phyloP scores from a whole-genome alignment of 2,329 filamentous ascomycete species.

The Emydomyces testavorans region DNA sequence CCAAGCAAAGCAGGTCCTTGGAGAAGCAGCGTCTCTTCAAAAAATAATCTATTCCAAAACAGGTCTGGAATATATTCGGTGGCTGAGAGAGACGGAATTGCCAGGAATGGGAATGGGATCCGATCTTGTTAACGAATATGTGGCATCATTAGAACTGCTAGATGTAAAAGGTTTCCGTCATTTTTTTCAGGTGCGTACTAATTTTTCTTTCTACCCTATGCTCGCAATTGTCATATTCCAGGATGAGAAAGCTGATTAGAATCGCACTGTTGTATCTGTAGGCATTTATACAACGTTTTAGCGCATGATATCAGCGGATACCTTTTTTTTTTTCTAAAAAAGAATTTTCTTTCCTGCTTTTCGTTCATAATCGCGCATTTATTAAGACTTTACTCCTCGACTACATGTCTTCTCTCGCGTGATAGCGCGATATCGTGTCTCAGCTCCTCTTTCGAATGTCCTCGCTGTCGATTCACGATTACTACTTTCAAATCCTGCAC shows the following conservation, averaged over 20 bases:
- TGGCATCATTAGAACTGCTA: slow-evolving; percentile 34
- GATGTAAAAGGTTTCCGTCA: slow-evolving; percentile 38
- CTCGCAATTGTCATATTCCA: not conserved
- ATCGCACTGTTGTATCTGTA: slow-evolving; percentile 12
- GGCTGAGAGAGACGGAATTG: slow-evolving; percentile 36
- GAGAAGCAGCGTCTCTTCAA: slow-evolving; percentile 76
- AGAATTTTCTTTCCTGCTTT: not conserved
- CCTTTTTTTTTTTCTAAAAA: too few species aligned
- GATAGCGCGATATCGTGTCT: not conserved
- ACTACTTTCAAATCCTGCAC: not conserved
- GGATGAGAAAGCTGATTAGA: not conserved
- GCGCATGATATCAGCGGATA: slow-evolving; percentile 28
- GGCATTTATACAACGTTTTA: slow-evolving; percentile 37
- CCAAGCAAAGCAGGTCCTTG: slow-evolving; percentile 75
- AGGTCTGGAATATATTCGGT: slow-evolving; percentile 61
- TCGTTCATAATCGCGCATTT: not conserved
- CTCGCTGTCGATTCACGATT: not conserved
- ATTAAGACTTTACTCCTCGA: not conserved
- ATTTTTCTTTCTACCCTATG: not conserved
- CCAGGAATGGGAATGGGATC: slow-evolving; percentile 39
- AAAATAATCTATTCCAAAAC: slow-evolving; percentile 85
- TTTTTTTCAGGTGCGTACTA: slow-evolving; percentile 36
- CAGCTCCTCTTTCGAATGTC: not conserved
- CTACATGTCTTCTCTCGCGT: not conserved
- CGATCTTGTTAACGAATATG: slow-evolving; percentile 38